Base-by-base conservation (phyloP, 768 basidiomycete species). In the Artomyces pyxidatus region DNA sequence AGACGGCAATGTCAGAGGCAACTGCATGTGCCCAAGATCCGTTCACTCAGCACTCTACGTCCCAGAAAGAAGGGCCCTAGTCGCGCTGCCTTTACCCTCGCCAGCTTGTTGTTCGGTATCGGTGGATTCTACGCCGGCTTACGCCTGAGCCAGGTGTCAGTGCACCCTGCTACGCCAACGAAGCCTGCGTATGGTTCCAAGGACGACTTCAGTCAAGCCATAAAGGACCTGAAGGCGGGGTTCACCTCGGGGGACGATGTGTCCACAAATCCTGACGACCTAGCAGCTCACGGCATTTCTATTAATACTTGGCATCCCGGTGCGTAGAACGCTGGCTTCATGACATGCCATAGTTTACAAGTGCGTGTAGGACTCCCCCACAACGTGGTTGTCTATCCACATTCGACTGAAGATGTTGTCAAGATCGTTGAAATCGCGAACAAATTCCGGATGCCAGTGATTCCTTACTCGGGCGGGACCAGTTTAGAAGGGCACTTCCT, bases 381-480 rank as follows among this genome's bases (percentile, higher is more conserved):
- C 42, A 78, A 72, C 35, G 80, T 84, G 6, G 73, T 86, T 1
- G 78, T 85, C 3, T 83, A 78, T 57, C 83, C 84, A 0, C 57
- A 64, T 16, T 75, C 71, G 22, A 93, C 91, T 0, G 85, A 88
- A 53, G 90, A 95, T 56, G 88, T 95, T 1, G 82, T 84, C 35
- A 73, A 77, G 55, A 74, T 91, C 42, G 84, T 94, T 42, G 78
- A 83, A 50, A 73, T 86, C 40, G 85, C 91, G 2, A 75, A 72
- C 35, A 82, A 82, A 63, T 84, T 82, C 65, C 71, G 71, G 23
- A 83, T 93, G 68, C 92, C 92, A 0, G 65, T 94, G 19, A 78
- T 77, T 1, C 77, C 89, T 2, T 92, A 84, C 63, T 81, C 83
- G 0, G 91, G 88, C 9, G 91, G 83, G 1, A 94, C 91, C 0